Evolutionary conservation across 148 eudicot genomes (phyloP).

Genomic region (Drosera capensis): DNA sequence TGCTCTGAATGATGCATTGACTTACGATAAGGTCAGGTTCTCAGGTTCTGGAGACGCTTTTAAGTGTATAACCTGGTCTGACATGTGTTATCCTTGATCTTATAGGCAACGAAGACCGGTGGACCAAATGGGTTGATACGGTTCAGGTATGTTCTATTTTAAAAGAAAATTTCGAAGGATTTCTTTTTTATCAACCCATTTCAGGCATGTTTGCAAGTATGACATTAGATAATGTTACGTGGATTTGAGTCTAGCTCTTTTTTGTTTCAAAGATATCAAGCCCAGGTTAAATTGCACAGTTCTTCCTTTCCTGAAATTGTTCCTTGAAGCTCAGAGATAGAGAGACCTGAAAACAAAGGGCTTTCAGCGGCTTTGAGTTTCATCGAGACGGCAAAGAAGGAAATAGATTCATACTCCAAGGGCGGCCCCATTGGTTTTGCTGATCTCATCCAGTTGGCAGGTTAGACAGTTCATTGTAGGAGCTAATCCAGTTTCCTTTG

Average conservation of each 20-base stretch:
- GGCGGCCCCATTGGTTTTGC: constrained; percentile 82
- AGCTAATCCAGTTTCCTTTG: background rate
- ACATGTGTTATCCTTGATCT: constrained; percentile 16
- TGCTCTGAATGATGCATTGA: constrained; percentile 72
- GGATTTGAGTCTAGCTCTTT: too few species aligned
- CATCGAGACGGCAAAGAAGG: constrained; percentile 73
- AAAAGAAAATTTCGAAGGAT: too few species aligned
- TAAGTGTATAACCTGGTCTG: too few species aligned
- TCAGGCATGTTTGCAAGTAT: too few species aligned
- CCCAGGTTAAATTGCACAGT: too few species aligned
- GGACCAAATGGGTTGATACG: constrained; percentile 96
- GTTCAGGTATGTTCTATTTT: constrained; percentile 76
- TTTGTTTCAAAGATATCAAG: too few species aligned
- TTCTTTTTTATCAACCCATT: too few species aligned
- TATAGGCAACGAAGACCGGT: constrained; percentile 88
- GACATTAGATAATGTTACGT: too few species aligned
- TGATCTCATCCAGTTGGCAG: constrained; percentile 84
- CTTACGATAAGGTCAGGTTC: constrained; percentile 77
- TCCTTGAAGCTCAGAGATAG: constrained; percentile 87
- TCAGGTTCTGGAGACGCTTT: too few species aligned
- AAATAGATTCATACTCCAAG: constrained; percentile 77
- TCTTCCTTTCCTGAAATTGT: constrained; percentile 15
- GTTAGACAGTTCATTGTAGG: constrained; percentile 11
- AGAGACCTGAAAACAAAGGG: constrained; percentile 85
- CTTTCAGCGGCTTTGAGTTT: constrained; percentile 60